Base-by-base conservation (phyloP, 768 basidiomycete species). In the Podaxis carcinomalis region DNA sequence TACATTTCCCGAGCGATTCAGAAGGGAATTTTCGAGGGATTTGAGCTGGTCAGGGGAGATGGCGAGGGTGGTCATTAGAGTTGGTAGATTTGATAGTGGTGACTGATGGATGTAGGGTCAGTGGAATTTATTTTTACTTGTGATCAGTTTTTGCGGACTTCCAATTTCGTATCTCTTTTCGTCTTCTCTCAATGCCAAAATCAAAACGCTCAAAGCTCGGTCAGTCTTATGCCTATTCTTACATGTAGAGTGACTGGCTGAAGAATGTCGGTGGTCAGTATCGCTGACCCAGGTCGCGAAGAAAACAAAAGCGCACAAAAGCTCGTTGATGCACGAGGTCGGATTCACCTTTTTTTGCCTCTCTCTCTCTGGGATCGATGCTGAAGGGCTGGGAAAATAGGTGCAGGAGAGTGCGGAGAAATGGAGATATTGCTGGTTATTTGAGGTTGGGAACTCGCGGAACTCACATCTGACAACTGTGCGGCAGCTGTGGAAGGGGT, bases 361-460 rank as follows among this genome's bases (percentile, higher is more conserved):
- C 2, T 23, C 55, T 25, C 46, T 10, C 19, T 11, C 14, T n/a
- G 23, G 57, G 27, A 44, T 58, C 42, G 21, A 37, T 36, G 59
- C 50, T 61, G 19, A 56, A 47, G 19, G 10, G 62, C 51, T 44
- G 28, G 28, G 23, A 16, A 23, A 62, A 58, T 68, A 95, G 93
- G 78, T 98, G 57, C 90, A 93, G 79, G 81, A 81, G 69, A 86
- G 87, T 70, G 78, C 87, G 21, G 93, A 95, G 66, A 91, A 93
- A 77, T 98, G 92, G 88, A 85, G 85, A 69, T 95, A 97, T 74
- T 90, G 93, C 76, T 99, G 95, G 93, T 71, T 98, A 40, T 97
- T 99, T 71, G 87, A 90, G 67, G 93, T 98, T 4, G 95, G 95
- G 14, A 86, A 94, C 66, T 96, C 98, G 94, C 82, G 97, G 62